Evolutionary conservation across 371 early-diverging fungal species (phyloP).

Genomic region (Smittium mucronatum): DNA sequence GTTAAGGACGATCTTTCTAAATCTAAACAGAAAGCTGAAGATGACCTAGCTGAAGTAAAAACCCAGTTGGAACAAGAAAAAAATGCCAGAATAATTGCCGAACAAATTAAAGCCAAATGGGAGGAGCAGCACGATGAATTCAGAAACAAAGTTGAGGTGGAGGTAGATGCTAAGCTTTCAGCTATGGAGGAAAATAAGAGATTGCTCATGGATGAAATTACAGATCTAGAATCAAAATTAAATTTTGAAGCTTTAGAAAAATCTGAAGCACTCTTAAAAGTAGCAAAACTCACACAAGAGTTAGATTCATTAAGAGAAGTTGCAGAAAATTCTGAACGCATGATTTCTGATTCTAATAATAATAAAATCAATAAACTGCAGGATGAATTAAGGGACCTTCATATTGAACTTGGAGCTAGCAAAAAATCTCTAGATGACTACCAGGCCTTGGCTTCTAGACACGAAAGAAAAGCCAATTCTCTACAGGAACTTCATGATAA

Average conservation of each 20-base stretch:
- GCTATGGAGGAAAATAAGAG: slow-evolving; percentile 60
- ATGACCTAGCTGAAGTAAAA: slow-evolving; percentile 42
- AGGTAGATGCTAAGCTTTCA: slow-evolving; percentile 49
- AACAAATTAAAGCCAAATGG: slow-evolving; percentile 45
- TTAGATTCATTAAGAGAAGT: slow-evolving; percentile 49
- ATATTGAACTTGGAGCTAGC: slow-evolving; percentile 43
- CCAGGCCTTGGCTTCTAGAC: slow-evolving; percentile 57
- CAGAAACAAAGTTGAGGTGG: slow-evolving; percentile 45
- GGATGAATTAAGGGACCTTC: slow-evolving; percentile 41
- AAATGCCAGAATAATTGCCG: slow-evolving; percentile 37
- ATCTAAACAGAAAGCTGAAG: slow-evolving; percentile 44
- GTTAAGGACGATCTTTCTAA: slow-evolving; percentile 63
- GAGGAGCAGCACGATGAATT: slow-evolving; percentile 54
- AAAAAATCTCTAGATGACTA: slow-evolving; percentile 55
- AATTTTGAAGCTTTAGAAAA: slow-evolving; percentile 51
- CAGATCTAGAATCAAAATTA: slow-evolving; percentile 55
- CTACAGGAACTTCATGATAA: slow-evolving; percentile 52
- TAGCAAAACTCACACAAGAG: slow-evolving; percentile 42
- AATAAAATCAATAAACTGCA: slow-evolving; percentile 57
- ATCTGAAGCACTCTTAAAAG: slow-evolving; percentile 53
- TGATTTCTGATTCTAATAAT: slow-evolving; percentile 48
- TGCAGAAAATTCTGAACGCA: slow-evolving; percentile 27
- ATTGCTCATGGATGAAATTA: slow-evolving; percentile 59
- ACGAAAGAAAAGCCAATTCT: slow-evolving; percentile 59
- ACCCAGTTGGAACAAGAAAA: slow-evolving; percentile 50